Evolutionary conservation across 1,139 yeast genomes (phyloP), one percentile per base, ranked within the genome.

Genomic region (Barnettozyma hawaiiensis): DNA sequence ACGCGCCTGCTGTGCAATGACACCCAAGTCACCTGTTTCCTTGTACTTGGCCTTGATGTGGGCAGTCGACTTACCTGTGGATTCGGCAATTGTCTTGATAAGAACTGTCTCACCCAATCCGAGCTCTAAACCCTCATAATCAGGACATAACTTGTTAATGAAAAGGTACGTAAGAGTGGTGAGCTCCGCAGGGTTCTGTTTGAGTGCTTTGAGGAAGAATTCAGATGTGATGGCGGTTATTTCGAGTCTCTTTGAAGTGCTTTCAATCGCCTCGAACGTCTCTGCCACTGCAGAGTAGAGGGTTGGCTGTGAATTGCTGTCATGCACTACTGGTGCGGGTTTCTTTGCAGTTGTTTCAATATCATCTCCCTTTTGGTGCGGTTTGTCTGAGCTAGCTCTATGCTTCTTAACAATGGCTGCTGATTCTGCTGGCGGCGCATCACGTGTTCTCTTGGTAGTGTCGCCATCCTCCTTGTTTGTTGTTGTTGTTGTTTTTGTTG

Each of bases 131-230:
- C 94, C 96, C 57, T 87, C 96, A 59, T 92, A 92, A 59, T 92
- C 98, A 0, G 98, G 98, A 0, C 97, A 97, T 14, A 92, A 69
- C 44, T 94, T 69, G 60, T 90, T 90, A 58, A 90, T 89, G 62
- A 85, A 85, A 15, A 92, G 70, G 55, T 90, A 92, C 1, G 90
- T 85, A 2, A 86, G 78, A 46, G 76, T 77, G 5, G 85, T 73
- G 45, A 92, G 65, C 39, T 77, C 80, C 14, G 71, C 67, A 1
- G 86, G 81, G 18, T 78, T 70, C 21, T 73, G 69, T 36, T 72
- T 63, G 42, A 90, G 67, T 1, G 86, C 79, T 36, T 76, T 73
- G 19, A 74, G 63, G 57, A 85, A 84, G 59, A 87, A 83, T 37
- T 76, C 81, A 0, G 95, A 75, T 28, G 92, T 79, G 43, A 78